Percentiles rank a stretch among this genome's conserved stretches.
Evolutionary conservation across 345 rosid genomes (phyloP).

Genomic region (Conringia planisiliqua): DNA sequence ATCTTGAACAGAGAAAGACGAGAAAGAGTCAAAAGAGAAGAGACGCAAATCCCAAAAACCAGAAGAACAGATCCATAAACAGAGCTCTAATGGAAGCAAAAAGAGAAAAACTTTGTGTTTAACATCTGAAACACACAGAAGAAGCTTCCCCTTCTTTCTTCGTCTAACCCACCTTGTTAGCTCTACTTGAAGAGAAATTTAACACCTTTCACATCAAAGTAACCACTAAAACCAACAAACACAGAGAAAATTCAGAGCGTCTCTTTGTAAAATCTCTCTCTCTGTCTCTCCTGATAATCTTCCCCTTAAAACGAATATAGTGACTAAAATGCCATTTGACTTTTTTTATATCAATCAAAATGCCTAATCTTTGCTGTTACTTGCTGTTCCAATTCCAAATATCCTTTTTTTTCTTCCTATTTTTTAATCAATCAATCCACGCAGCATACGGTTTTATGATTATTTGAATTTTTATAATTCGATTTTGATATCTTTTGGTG

Average conservation of each 20-base stretch:
- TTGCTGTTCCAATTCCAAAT: conserved; percentile 31
- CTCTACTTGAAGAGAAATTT: neutral
- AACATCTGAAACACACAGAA: neutral
- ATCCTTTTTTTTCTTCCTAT: neutral
- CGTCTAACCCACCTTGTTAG: neutral
- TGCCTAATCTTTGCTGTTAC: conserved; percentile 34
- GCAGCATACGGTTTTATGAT: conserved; percentile 6
- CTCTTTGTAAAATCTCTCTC: neutral
- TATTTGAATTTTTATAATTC: neutral
- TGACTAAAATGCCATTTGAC: conserved; percentile 31
- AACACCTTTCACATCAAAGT: conserved; percentile 15
- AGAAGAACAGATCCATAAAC: conserved; percentile 24
- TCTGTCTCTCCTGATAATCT: conserved; percentile 1
- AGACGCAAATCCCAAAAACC: conserved; percentile 25
- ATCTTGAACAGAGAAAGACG: conserved; percentile 7
- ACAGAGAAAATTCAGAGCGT: neutral
- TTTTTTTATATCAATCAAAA: conserved; percentile 18
- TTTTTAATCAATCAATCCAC: conserved; percentile 19
- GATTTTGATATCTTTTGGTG: conserved; percentile 18
- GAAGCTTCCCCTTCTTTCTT: conserved; percentile 15
- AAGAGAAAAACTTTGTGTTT: neutral
- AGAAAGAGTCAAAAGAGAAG: neutral
- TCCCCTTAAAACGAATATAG: neutral
- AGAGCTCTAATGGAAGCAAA: neutral
- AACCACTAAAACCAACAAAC: neutral